These are phyloP conservation scores for Cystobasidium onofrii DNA, from an alignment of 768 basidiomycete genomes.

Conservation along the genomic window DNA sequence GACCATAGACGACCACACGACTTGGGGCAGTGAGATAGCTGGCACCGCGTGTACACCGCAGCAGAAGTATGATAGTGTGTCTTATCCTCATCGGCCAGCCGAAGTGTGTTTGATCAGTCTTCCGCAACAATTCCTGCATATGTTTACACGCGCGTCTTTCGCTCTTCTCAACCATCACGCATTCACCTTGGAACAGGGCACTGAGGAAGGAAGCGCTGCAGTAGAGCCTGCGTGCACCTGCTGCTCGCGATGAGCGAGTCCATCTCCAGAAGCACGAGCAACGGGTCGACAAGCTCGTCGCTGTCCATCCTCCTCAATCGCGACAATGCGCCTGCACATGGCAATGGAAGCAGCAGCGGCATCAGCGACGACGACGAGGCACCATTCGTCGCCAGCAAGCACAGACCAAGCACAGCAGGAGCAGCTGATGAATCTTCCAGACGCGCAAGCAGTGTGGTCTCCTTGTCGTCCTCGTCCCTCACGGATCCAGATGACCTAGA, in stretches of 20 bases:
- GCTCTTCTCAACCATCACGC: not conserved
- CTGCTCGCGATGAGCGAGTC: not conserved
- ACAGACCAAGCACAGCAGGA: not conserved
- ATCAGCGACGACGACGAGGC: not conserved
- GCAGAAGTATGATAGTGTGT: no score
- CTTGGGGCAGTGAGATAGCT: no score
- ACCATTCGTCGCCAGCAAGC: not conserved
- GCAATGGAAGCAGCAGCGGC: not conserved
- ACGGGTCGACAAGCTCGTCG: not conserved
- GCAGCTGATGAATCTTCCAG: not conserved
- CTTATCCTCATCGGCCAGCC: no score
- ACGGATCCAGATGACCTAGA: conserved; percentile 4
- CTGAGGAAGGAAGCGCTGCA: not conserved
- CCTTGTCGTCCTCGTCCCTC: not conserved
- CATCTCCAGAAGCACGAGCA: not conserved
- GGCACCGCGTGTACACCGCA: no score
- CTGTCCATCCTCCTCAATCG: not conserved
- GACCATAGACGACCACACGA: no score
- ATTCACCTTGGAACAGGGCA: not conserved
- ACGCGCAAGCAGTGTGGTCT: not conserved
- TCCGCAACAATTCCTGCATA: no score
- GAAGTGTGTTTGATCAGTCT: no score
- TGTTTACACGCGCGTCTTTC: no score
- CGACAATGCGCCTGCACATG: not conserved
- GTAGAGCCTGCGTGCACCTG: not conserved